Evolutionary conservation across 331 rosid genomes (phyloP).

Genomic region (Malus hybrid): DNA sequence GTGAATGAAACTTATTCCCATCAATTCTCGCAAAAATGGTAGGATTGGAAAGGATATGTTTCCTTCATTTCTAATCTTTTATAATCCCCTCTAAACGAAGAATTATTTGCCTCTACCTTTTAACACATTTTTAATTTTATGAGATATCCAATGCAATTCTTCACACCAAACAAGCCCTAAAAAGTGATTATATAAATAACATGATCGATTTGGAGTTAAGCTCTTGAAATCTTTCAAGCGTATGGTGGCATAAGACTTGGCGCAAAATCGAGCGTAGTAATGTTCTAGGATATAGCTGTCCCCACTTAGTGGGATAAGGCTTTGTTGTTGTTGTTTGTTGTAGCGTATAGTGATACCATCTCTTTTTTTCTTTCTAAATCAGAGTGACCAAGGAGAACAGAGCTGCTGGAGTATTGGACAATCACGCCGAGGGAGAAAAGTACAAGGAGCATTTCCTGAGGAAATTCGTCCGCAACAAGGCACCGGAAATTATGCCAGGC

Average conservation of each 20-base stretch:
- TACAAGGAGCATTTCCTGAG: constrained; percentile 69
- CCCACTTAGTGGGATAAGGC: too few species aligned
- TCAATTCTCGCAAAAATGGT: too few species aligned
- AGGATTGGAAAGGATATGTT: not conserved
- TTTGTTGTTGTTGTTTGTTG: not conserved
- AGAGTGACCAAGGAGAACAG: constrained; percentile 74
- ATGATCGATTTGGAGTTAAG: not conserved
- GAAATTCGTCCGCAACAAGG: constrained; percentile 63
- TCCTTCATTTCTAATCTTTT: too few species aligned
- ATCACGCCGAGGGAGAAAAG: constrained; percentile 76
- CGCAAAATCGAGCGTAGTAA: too few species aligned
- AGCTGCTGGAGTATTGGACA: constrained; percentile 82
- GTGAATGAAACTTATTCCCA: too few species aligned
- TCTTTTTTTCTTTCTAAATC: not conserved
- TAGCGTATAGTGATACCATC: not conserved
- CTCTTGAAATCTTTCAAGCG: not conserved
- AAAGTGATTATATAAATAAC: not conserved
- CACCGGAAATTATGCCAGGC: constrained; percentile 83
- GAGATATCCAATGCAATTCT: too few species aligned
- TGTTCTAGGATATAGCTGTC: too few species aligned
- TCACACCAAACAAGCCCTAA: not conserved
- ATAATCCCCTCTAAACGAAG: not conserved
- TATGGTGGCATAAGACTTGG: too few species aligned
- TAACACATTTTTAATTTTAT: not conserved
- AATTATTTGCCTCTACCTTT: not conserved